These are phyloP conservation scores for Scheffersomyces ergatensis DNA, from an alignment of 805 yeast species.

Conservation along the genomic window DNA sequence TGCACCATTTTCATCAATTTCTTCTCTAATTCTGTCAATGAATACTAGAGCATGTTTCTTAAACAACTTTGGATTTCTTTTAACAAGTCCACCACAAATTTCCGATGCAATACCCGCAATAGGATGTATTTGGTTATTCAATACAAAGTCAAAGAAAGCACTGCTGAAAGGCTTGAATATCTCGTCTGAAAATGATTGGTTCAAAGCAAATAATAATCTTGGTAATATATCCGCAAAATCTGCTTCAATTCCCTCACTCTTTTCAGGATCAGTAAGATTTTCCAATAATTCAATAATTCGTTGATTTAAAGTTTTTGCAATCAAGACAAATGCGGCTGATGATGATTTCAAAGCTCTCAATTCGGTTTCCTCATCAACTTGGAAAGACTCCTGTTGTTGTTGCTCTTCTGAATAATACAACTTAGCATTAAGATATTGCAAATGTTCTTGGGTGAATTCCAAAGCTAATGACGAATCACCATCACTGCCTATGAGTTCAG, in stretches of 20 bases:
- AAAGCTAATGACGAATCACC: conserved; percentile 34
- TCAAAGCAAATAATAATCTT: conserved; percentile 34
- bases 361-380: conserved; percentile 44
- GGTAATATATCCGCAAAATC: conserved; percentile 38
- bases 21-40: conserved; percentile 54
- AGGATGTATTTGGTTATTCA: conserved; percentile 56
- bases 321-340: conserved; percentile 62
- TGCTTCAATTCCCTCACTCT: conserved; percentile 50
- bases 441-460: conserved; percentile 66
- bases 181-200: conserved; percentile 61
- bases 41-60: conserved; percentile 43
- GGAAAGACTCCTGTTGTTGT: conserved; percentile 24
- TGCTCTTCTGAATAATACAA: conserved; percentile 22
- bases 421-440: conserved; percentile 49
- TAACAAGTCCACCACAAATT: conserved; percentile 68
- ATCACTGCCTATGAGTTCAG: conserved; percentile 50
- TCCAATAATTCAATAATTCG: conserved; percentile 66
- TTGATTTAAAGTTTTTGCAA: conserved; percentile 55
- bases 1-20: conserved; percentile 75
- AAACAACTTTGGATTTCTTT: conserved; percentile 55
- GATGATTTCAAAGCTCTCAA: conserved; percentile 66
- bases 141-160: conserved; percentile 54
- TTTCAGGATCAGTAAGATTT: conserved; percentile 59
- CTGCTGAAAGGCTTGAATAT: conserved; percentile 46
- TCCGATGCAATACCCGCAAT: conserved; percentile 68